Base-by-base conservation (phyloP, 495 filamentous ascomycete genomes). In the Penicillium dipodomyicola region DNA sequence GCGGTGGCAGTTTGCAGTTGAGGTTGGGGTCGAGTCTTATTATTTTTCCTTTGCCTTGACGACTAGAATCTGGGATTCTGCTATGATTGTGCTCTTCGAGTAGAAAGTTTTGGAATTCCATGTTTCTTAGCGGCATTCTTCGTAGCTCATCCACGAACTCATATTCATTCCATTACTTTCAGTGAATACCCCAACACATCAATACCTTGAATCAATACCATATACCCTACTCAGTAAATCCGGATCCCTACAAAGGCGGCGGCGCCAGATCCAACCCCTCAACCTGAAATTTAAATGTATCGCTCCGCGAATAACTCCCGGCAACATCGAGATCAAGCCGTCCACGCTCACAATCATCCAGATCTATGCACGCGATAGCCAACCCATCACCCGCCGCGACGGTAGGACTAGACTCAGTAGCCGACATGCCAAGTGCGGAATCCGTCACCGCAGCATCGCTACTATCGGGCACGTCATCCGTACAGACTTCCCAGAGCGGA, bases 221-320 rank as follows among this genome's bases (percentile, higher is more conserved):
- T 48, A 7, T 48, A 4, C 45, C 14, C 6, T 32, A 48, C 3
- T n/a, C 7, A n/a, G 1, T 48, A 20, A 10, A 47, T 17, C 35
- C 27, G 12, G 19, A 33, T 17, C 35, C 23, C 51, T 41, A 64
- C 32, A 66, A 59, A 1, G 66, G 66, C 20, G 91, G 84, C 23
- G 91, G 90, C 59, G 79, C 81, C 56, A 96, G 65, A 68, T 92
- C 87, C 56, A 89, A 58, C 3, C 90, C 91, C 45, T 86, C 81
- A 4, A 95, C 90, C 0, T 79, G 84, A 41, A 96, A 74, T 65
- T 86, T 85, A 70, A 96, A 95, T 3, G 87, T 77, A 72, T 96
- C 91, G 58, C 86, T 91, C 43, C 89, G 76, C n/a, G 87, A 87
- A 72, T 92, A 94, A 62, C 84, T 87, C 5, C 89, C 90, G 9